Percentiles rank a stretch among this genome's conserved stretches.
These are phyloP conservation scores for Plantago coronopus DNA, from an alignment of 305 asterid species.

Conservation along the genomic window DNA sequence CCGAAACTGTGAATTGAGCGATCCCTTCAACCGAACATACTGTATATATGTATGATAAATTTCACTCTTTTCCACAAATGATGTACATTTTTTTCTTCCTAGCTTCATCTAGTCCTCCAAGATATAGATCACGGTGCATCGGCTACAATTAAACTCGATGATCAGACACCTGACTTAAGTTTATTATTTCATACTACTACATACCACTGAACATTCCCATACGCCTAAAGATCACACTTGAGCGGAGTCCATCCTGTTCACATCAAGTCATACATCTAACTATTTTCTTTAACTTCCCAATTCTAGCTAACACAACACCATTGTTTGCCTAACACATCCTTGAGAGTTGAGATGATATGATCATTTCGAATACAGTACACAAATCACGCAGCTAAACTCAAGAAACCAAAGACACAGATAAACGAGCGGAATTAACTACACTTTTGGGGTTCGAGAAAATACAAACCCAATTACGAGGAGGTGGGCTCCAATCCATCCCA, in stretches of 20 bases:
- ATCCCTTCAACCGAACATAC: not conserved
- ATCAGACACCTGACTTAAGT: not conserved
- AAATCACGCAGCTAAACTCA: slow-evolving; percentile 6
- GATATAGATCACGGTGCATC: not conserved
- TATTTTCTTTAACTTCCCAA: too few relatives aligned
- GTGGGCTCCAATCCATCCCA: slow-evolving; percentile 87
- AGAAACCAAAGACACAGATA: not conserved
- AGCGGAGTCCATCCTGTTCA: too few relatives aligned
- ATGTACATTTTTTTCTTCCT: not conserved
- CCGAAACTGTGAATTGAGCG: too few relatives aligned
- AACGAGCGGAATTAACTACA: too few relatives aligned
- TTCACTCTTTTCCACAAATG: not conserved
- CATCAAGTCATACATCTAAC: too few relatives aligned
- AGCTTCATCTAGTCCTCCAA: not conserved
- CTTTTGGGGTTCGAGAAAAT: too few relatives aligned
- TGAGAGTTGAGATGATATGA: too few relatives aligned
- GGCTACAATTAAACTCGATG: not conserved
- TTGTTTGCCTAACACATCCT: too few relatives aligned
- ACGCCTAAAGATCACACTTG: too few relatives aligned
- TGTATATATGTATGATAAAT: too few relatives aligned
- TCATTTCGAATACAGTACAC: too few relatives aligned
- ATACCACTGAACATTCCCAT: too few relatives aligned
- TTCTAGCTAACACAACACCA: not conserved
- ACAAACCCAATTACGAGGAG: slow-evolving; percentile 56
- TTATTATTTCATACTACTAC: not conserved